Evolutionary conservation across 2,329 filamentous ascomycete species (phyloP), one percentile per base, ranked within the genome.

Genomic region (Diaporthe nobilis): DNA sequence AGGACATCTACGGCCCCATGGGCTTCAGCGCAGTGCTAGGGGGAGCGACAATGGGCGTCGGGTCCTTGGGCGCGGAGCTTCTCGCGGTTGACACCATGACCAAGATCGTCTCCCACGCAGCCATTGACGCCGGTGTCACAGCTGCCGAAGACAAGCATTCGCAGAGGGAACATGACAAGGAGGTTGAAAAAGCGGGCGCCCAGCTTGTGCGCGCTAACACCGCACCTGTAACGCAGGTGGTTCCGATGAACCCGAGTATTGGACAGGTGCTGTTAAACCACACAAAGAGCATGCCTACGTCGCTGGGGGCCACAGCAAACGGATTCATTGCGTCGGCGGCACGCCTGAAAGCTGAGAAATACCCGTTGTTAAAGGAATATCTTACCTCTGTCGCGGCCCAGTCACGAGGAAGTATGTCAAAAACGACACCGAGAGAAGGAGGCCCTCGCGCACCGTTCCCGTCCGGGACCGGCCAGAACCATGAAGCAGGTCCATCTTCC

Each of bases 301-400:
- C 71, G 15, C 39, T 65, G 4, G 44, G 57, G 9, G 13, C 71
- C 28, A 49, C 44, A 10, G 57, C 42, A 6, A 65, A 53, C 20
- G 44, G 42, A 7, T n/a, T 65, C 34, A 47, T 72, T 49, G 44
- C 71, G 22, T 72, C 71, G n/a, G 71, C 71, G 57, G 58, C 55
- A 12, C 71, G 71, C 25, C 44, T 72, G 12, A 60, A 51, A 20
- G 57, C 57, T 49, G 55, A 72, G 31, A 72, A 42, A 10, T 72
- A 72, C 31, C 71, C 71, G 13, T 34, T 72, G 39, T 6, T 65
- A 10, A 72, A 65, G 57, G 71, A 72, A 8, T 72, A 72, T 42
- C 39, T 72, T 4, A 28, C 57, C 25, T 61, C 71, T 4, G 31
- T 72, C 25, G 42, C 57, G 12, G 15, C 20, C 47, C 71, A 72